phyloP scores from a whole-genome alignment of 495 filamentous ascomycete species.

The Trichoderma erinaceum region DNA sequence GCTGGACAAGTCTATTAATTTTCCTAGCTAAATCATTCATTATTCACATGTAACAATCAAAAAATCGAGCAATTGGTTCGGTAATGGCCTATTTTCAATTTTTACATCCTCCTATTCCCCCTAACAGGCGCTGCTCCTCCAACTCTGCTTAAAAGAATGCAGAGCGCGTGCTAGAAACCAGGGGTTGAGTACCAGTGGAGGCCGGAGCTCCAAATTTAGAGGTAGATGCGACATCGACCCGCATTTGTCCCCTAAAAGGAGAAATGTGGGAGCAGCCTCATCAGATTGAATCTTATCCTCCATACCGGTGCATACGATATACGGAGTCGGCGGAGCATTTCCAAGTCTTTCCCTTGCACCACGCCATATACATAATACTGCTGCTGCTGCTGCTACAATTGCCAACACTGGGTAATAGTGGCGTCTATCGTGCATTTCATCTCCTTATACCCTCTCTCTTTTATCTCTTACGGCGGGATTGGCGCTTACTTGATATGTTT shows the following conservation, averaged over 20 bases:
- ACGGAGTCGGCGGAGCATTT: background rate
- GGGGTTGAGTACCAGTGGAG: background rate
- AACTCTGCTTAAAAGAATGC: background rate
- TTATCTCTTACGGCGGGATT: background rate
- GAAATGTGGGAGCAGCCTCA: conserved; percentile 6
- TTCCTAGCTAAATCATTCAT: too few relatives aligned
- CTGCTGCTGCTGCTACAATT: background rate
- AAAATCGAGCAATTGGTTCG: too few relatives aligned
- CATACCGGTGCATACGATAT: background rate
- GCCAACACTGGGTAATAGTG: background rate
- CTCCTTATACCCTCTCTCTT: background rate
- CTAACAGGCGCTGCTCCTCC: background rate
- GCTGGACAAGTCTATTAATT: background rate
- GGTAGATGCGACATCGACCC: background rate
- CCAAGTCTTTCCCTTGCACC: background rate
- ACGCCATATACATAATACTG: background rate
- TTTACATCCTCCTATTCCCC: background rate
- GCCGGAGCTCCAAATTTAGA: conserved; percentile 8
- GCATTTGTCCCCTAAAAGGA: conserved; percentile 8
- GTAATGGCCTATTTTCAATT: background rate
- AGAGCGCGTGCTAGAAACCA: background rate
- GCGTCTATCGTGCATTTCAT: background rate
- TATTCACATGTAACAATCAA: too few relatives aligned
- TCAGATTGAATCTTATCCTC: conserved; percentile 4
- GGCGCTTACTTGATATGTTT: conserved; percentile 21